A percentile compares a stretch with the other conserved stretches of the same genome.
Conservation (phyloP, 805 yeast species). For the Monosporozyma servazzii region DNA sequence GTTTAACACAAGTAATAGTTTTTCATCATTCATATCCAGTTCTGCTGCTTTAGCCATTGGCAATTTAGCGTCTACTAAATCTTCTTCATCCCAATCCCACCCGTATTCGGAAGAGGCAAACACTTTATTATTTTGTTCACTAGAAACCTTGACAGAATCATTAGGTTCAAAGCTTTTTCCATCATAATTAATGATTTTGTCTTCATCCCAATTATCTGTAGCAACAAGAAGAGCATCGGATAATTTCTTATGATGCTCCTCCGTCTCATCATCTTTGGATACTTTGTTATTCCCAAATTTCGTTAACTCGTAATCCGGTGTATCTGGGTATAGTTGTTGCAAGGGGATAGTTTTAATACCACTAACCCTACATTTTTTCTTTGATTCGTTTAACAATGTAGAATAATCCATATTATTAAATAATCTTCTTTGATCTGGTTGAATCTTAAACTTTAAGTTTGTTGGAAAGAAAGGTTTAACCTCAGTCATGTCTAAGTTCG, state of each 20-base stretch:
- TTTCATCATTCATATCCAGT: constrained; percentile 83
- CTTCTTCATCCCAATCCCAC: constrained; percentile 41
- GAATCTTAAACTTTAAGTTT: constrained; percentile 43
- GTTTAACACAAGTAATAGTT: constrained; percentile 48
- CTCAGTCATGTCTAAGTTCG: neutral
- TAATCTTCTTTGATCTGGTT: constrained; percentile 40
- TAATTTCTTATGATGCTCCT: constrained; percentile 21
- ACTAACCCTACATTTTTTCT: constrained; percentile 3
- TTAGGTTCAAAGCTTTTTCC: neutral
- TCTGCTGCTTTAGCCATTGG: constrained; percentile 22
- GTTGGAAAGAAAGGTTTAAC: constrained; percentile 39
- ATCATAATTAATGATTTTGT: constrained; percentile 19
- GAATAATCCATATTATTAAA: constrained; percentile 28
- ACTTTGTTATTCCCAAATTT: constrained; percentile 7
- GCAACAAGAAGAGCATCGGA: constrained; percentile 54
- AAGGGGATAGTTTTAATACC: constrained; percentile 17
- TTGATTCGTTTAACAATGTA: constrained; percentile 3
- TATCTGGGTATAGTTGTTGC: constrained; percentile 17
- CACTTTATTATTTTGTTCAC: constrained; percentile 15
- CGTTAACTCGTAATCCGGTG: constrained; percentile 12
- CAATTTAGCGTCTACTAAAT: constrained; percentile 63
- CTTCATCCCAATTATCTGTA: constrained; percentile 73
- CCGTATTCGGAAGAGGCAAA: neutral
- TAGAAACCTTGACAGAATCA: constrained; percentile 11
- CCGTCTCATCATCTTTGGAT: constrained; percentile 12